Base-by-base conservation (phyloP, 1,284 basidiomycete genomes). In the Coniferiporia weirii region DNA sequence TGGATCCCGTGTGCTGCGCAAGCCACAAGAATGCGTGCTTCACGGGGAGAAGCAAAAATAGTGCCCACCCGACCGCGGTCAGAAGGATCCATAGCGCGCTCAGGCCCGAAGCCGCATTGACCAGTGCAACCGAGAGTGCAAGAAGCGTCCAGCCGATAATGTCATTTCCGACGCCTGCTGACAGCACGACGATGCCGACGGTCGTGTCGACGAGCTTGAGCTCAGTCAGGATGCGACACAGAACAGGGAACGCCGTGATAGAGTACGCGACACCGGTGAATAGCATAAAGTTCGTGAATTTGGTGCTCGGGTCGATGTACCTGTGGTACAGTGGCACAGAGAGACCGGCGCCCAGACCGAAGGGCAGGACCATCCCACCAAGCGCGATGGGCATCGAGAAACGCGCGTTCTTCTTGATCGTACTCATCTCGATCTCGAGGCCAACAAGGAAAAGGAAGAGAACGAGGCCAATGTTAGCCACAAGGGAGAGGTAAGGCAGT, bases 401-500 rank as follows among this genome's bases (percentile, higher is more conserved):
- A 3, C 74, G 67, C 5, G 79, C 73, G 66, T 89, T 87, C 45
- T 80, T 84, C 66, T 82, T 87, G 73, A 97, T 86, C 63, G 96
- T 77, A 4, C 76, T 75, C 0, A 84, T 76, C 66, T 98, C 95
- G 61, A 96, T 93, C 75, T 98, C 91, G 38, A 93, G 78, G 4
- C 96, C 96, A 49, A 98, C 89, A 56, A 95, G 81, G 73, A 96
- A 96, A 4, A 97, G 80, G 74, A 95, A 95, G 57, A 98, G 83
- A 68, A 93, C 91, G 13, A 97, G 82, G 19, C 96, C 95, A 63
- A 98, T 91, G 65, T 90, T 95, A n/a, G 95, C 91, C 32, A 92
- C 86, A 50, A 98, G 85, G 49, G 85, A 87, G 53, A 99, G 86
- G 70, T 85, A 95, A 0, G 93, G 78, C 3, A 83, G 66, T 0